Evolutionary conservation across 805 yeast genomes (phyloP).

Genomic region (Groenewaldozyma tartarivorans): DNA sequence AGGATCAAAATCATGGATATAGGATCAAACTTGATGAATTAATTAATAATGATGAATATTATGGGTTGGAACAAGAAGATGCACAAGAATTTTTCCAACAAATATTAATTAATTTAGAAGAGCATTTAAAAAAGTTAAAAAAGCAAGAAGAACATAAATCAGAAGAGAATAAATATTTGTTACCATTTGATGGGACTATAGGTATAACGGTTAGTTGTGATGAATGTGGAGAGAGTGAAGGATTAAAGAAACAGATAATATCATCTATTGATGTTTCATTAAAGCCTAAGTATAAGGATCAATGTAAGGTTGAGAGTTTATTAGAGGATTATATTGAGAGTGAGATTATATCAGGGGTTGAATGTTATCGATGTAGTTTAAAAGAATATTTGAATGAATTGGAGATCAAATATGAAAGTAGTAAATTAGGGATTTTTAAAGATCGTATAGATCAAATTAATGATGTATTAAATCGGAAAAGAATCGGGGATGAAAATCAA

Average conservation of each 20-base stretch:
- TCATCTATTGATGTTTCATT: constrained; percentile 29
- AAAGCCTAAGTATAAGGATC: constrained; percentile 2
- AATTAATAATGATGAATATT: constrained; percentile 35
- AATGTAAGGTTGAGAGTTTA: constrained; percentile 14
- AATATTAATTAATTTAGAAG: constrained; percentile 25
- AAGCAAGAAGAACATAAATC: background rate
- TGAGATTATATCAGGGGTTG: constrained; percentile 86
- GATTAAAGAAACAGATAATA: constrained; percentile 74
- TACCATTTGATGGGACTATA: constrained; percentile 86
- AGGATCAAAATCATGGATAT: constrained; percentile 21
- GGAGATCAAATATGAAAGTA: constrained; percentile 10
- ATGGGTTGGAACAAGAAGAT: constrained; percentile 89
- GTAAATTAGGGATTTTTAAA: constrained; percentile 25
- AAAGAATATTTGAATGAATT: constrained; percentile 24
- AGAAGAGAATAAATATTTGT: constrained; percentile 38
- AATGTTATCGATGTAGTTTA: constrained; percentile 88
- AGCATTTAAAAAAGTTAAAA: constrained; percentile 17
- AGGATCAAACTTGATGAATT: constrained; percentile 18
- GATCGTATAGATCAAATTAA: constrained; percentile 41
- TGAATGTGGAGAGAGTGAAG: constrained; percentile 88
- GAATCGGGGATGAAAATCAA: no score
- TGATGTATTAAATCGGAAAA: constrained; percentile 49
- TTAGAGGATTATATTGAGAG: constrained; percentile 35
- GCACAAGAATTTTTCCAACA: constrained; percentile 92
- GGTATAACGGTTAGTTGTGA: constrained; percentile 89